Conservation (phyloP, 2,329 filamentous ascomycete species). For the Calonectria pseudoreteaudii region DNA sequence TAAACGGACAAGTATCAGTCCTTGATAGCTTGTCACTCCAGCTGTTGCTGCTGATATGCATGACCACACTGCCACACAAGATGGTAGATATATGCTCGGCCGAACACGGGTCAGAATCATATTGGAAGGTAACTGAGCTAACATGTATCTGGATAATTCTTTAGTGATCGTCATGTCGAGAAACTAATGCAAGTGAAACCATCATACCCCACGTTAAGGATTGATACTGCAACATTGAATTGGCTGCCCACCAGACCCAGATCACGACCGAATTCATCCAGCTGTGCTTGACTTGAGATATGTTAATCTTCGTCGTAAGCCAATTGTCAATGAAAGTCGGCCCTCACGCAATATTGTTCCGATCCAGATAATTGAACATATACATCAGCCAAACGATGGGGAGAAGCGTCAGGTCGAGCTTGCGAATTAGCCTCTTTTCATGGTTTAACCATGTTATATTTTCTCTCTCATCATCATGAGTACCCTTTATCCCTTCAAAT, state of each 20-base stretch:
- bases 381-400: slow-evolving; percentile 42
- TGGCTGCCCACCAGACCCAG: slow-evolving; percentile 38
- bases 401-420: slow-evolving; percentile 42
- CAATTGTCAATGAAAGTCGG: no score
- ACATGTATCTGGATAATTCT: slow-evolving; percentile 6
- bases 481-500: not conserved
- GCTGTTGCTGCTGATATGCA: slow-evolving; percentile 35
- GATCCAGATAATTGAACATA: slow-evolving; percentile 42
- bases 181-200: not conserved
- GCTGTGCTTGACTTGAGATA: slow-evolving; percentile 35
- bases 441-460: not conserved
- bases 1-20: slow-evolving; percentile 30
- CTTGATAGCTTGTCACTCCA: slow-evolving; percentile 19
- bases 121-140: slow-evolving; percentile 28
- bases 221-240: slow-evolving; percentile 42
- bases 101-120: slow-evolving; percentile 33
- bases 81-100: slow-evolving; percentile 32
- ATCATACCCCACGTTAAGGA: slow-evolving; percentile 37
- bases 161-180: not conserved
- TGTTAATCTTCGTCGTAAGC: not conserved
- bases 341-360: slow-evolving; percentile 36
- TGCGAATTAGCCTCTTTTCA: slow-evolving; percentile 29
- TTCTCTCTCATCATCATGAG: not conserved
- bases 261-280: slow-evolving; percentile 37
- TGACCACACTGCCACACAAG: slow-evolving; percentile 37